Conservation (phyloP, 441 rosid genomes). For the Jatropha podagrica region DNA sequence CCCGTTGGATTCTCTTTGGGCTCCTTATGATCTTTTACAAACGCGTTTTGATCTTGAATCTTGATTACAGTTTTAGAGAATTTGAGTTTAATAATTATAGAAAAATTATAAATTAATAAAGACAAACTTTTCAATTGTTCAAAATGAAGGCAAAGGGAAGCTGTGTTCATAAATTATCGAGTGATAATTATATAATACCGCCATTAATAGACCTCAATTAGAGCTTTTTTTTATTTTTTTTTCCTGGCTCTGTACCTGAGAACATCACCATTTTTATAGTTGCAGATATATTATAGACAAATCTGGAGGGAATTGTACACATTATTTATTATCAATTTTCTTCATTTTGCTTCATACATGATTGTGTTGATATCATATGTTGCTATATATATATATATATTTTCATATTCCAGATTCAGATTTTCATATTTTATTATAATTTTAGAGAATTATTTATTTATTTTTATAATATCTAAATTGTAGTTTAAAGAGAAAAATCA, state of each 20-base stretch:
- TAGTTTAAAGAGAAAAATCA: not conserved
- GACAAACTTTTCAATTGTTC: not conserved
- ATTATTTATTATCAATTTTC: not conserved
- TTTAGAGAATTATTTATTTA: too few species aligned
- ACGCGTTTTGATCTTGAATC: constrained; percentile 59
- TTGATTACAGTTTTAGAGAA: constrained; percentile 15
- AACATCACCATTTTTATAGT: constrained; percentile 5
- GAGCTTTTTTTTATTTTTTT: not conserved
- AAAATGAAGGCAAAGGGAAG: constrained; percentile 11
- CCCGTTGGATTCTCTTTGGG: constrained; percentile 88
- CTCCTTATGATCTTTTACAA: constrained; percentile 83
- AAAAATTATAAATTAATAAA: too few species aligned
- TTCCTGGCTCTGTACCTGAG: constrained; percentile 11
- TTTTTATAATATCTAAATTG: too few species aligned
- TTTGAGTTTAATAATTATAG: too few species aligned
- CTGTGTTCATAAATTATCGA: constrained; percentile 15
- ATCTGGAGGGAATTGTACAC: not conserved
- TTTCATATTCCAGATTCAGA: too few species aligned
- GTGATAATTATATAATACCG: not conserved
- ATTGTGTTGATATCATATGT: not conserved
- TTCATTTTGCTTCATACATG: too few species aligned
- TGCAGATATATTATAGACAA: not conserved
- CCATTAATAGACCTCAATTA: not conserved
- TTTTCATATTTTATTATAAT: too few species aligned
- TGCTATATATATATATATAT: too few species aligned